Conservation (phyloP, 306 rosid genomes). For the Canavalia ensiformis region DNA sequence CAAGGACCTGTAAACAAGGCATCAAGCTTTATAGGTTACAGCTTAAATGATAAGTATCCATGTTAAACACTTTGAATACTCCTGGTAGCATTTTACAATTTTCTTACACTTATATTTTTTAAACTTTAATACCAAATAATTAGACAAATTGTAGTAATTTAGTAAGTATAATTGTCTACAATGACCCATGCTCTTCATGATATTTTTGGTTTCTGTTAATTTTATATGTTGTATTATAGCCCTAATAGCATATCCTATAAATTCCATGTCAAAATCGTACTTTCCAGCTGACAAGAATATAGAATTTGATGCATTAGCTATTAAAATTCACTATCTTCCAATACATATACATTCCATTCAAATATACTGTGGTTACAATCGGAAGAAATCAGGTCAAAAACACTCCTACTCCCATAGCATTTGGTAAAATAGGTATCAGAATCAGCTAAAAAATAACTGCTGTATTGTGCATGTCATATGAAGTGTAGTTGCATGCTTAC, state of each 20-base stretch:
- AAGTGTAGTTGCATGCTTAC: conserved; percentile 50
- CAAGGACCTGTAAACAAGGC: conserved; percentile 57
- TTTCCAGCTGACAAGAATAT: not conserved
- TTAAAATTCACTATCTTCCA: not conserved
- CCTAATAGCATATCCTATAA: not conserved
- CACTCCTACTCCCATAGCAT: not conserved
- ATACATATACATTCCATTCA: not conserved
- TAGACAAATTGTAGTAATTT: not conserved
- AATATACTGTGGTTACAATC: not conserved
- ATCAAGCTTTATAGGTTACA: conserved; percentile 23
- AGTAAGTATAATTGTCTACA: not conserved
- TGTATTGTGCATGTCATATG: not conserved
- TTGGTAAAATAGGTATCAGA: not conserved
- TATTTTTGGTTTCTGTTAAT: not conserved
- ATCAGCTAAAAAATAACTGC: not conserved
- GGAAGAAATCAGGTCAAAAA: not conserved
- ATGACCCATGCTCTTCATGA: not conserved
- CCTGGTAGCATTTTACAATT: not conserved
- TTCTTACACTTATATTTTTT: not conserved
- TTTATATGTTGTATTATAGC: not conserved
- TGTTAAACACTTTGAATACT: not conserved
- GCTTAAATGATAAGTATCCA: not conserved
- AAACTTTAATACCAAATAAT: not conserved
- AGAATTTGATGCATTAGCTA: not conserved
- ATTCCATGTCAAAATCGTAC: not conserved